Evolutionary conservation across 208 protist species (phyloP).

Genomic region (Trypanosoma avium): DNA sequence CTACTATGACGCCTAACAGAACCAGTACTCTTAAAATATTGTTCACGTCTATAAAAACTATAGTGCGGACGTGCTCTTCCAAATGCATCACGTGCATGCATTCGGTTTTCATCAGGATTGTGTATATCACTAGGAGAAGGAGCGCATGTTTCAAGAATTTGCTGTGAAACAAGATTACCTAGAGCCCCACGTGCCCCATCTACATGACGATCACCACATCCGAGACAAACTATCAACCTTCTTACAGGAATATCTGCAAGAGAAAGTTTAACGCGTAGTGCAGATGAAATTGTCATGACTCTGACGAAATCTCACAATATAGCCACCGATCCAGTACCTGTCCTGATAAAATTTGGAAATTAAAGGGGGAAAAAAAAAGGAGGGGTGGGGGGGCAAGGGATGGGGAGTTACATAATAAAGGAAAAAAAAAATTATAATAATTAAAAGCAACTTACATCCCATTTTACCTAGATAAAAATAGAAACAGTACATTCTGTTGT

Average conservation of each 20-base stretch:
- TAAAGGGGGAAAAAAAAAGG: slow-evolving; percentile 4
- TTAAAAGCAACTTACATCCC: too few relatives aligned
- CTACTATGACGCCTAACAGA: neutral
- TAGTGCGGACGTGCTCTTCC: slow-evolving; percentile 47
- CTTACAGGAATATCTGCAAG: slow-evolving; percentile 19
- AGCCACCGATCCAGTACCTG: neutral
- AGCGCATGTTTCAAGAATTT: slow-evolving; percentile 58
- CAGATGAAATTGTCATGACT: slow-evolving; percentile 6
- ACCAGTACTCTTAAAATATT: slow-evolving; percentile 9
- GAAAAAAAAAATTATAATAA: slow-evolving; percentile 1
- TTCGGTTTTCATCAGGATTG: slow-evolving; percentile 48
- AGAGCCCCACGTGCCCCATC: slow-evolving; percentile 38
- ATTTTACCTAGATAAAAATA: neutral
- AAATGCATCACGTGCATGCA: slow-evolving; percentile 55
- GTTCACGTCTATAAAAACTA: slow-evolving; percentile 9
- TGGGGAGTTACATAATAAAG: too few relatives aligned
- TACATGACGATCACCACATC: slow-evolving; percentile 20
- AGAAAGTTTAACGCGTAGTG: slow-evolving; percentile 16
- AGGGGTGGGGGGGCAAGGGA: neutral
- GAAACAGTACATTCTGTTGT: neutral
- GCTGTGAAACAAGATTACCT: slow-evolving; percentile 34
- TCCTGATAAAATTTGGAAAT: slow-evolving; percentile 2
- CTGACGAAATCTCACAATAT: neutral
- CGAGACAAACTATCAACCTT: slow-evolving; percentile 63
- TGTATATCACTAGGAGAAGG: slow-evolving; percentile 74